Evolutionary conservation across 768 basidiomycete species (phyloP).

Genomic region (Strobilomyces dryophilus): DNA sequence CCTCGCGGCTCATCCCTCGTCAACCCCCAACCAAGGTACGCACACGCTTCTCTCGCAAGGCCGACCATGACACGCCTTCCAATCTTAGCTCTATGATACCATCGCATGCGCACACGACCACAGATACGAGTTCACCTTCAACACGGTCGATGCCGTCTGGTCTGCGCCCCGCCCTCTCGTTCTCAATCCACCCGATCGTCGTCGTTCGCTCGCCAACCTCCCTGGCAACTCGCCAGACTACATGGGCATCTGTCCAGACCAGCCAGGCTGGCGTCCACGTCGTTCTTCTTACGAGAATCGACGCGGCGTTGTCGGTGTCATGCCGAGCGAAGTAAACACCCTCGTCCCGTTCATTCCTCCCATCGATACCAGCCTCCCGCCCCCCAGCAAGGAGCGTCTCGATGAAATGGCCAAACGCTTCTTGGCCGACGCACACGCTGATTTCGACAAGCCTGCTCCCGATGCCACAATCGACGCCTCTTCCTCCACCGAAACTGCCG

Average conservation of each 20-base stretch:
- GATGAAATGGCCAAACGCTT: constrained; percentile 11
- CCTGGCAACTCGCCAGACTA: constrained; percentile 17
- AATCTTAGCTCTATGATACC: constrained; percentile 27
- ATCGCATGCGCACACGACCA: constrained; percentile 27
- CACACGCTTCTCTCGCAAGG: background rate
- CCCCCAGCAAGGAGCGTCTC: constrained; percentile 16
- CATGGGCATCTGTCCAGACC: constrained; percentile 21
- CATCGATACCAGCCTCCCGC: constrained; percentile 16
- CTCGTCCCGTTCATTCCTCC: constrained; percentile 24
- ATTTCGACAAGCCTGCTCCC: background rate
- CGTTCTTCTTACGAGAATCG: constrained; percentile 25
- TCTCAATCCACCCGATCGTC: constrained; percentile 13
- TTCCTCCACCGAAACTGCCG: background rate
- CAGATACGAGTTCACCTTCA: constrained; percentile 8
- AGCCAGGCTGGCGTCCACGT: constrained; percentile 22
- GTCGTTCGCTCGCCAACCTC: constrained; percentile 13
- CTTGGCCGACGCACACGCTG: constrained; percentile 16
- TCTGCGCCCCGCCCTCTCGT: constrained; percentile 9
- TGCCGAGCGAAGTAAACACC: constrained; percentile 25
- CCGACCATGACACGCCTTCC: background rate
- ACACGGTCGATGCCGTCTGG: constrained; percentile 11
- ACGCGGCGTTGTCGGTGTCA: constrained; percentile 20
- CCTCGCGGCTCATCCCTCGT: constrained; percentile 12
- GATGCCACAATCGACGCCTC: background rate
- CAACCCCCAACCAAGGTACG: constrained; percentile 16